phyloP scores from a whole-genome alignment of 2,329 filamentous ascomycete species.

The Cyphellophora europaea region DNA sequence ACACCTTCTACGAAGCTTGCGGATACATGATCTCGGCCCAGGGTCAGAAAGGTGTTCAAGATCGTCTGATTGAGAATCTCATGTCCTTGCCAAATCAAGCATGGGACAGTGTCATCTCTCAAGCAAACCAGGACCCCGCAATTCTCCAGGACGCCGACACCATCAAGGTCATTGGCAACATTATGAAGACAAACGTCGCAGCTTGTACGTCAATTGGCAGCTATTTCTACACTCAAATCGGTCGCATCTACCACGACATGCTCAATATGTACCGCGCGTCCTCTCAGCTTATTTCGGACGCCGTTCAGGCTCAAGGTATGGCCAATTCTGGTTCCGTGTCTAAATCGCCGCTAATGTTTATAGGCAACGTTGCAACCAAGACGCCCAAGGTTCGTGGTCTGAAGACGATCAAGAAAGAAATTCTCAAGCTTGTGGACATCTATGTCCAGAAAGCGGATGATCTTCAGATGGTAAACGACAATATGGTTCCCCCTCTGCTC shows the following conservation, averaged over 20 bases:
- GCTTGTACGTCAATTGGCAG: conserved; percentile 92
- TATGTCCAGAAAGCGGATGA: conserved; percentile 98
- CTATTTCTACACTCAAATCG: conserved; percentile 97
- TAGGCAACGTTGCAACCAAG: conserved; percentile 86
- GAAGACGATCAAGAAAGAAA: conserved; percentile 98
- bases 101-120: conserved; percentile 89
- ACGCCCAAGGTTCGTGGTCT: conserved; percentile 93
- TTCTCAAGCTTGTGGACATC: conserved; percentile 93
- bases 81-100: conserved; percentile 91
- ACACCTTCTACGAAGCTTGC: conserved; percentile 98
- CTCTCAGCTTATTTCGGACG: conserved; percentile 91
- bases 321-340: conserved; percentile 4
- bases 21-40: conserved; percentile 99
- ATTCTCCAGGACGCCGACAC: conserved; percentile 88
- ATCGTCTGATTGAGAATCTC: conserved; percentile 78
- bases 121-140: conserved; percentile 73
- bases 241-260: conserved; percentile 97
- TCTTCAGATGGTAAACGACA: conserved; percentile 80
- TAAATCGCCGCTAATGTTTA: conserved; percentile 13
- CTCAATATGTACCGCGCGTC: conserved; percentile 97
- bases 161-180: conserved; percentile 98
- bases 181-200: conserved; percentile 99
- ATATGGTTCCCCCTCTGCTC: conserved; percentile 90
- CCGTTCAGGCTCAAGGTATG: conserved; percentile 73
- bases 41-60: conserved; percentile 88